Evolutionary conservation across 1,284 basidiomycete genomes (phyloP), one percentile per base, ranked within the genome.

Genomic region (Malassezia caprae): DNA sequence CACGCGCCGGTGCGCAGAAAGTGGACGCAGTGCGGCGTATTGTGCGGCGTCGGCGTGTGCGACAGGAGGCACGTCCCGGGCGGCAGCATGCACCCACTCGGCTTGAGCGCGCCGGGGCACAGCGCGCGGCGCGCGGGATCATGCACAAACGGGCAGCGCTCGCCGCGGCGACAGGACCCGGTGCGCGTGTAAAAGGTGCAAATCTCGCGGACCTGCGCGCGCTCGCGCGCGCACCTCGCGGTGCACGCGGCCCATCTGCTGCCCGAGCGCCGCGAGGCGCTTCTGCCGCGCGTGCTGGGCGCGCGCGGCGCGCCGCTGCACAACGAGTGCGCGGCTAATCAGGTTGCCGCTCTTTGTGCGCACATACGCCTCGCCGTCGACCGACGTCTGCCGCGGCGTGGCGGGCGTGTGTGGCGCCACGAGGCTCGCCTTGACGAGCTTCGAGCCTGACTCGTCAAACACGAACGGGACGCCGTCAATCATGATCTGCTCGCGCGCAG

Each of bases 401-500:
- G n/a, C 8, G 13, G 43, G 27, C 21, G 48, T 31, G 6, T 30
- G 40, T 12, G 35, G 32, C 17, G 46, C 46, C 24, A 21, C 21
- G 13, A 51, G 27, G 39, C 44, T 48, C 46, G 66, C 76, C 44
- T 78, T 72, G 24, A 76, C 75, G n/a, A 80, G 68, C 63, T 78
- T 78, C 41, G 70, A 74, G 3, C 79, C 79, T 6, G 73, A 76
- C 44, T 76, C 69, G 48, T 78, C 78, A 57, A 79, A 80, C 50
- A 79, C 76, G 56, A 78, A 80, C 13, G 77, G 71, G 35, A 78
- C 76, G 8, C 78, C 78, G 59, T 80, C 78, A 17, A 80, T 77
- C 26, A 79, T 75, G 2, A 80, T 78, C 48, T 73, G 67, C 23
- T 68, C 67, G 66, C 23, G 46, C 30, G 31, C 45, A 31, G 51